Base-by-base conservation (phyloP, 2,329 filamentous ascomycete genomes). In the Pseudogymnoascus sp. region DNA sequence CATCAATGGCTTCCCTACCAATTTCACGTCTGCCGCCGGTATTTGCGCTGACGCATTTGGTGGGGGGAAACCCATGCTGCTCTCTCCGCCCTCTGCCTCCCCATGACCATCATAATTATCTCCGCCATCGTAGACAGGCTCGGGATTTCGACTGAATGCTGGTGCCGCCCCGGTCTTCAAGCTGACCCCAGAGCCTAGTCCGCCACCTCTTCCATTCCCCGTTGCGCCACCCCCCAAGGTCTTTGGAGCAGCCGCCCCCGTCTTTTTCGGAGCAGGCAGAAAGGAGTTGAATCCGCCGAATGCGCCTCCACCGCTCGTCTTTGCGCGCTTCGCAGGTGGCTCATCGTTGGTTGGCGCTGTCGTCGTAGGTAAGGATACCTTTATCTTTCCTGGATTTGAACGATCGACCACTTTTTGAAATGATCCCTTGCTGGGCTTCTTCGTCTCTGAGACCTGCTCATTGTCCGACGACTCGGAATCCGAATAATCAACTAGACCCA, bases 221-320 rank as follows among this genome's bases (percentile, higher is more conserved):
- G 8, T 60, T 38, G 59, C 34, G 59, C 68, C 69, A 53, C 66
- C 66, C 59, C 69, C 69, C 60, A 75, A 73, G 14, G 72, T 65
- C 67, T 77, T 73, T 61, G 74, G 77, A 14, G 77, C 71, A 66
- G 82, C 81, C 73, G 67, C 66, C 25, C 65, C 69, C 50, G 77
- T 69, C 64, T 81, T 79, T 72, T 96, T 97, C 3, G 93, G 93
- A 25, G 93, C 82, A 2, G 93, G 93, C 18, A 97, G 81, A 68
- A 96, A 86, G 1, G 91, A 87, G 73, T 93, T 95, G 78, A 97
- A 95, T 2, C 88, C 89, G 61, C 89, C 83, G 70, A 96, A 93
- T 4, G 83, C 82, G 18, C 50, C 50, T 28, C 87, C 85, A 21
- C 21, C 21, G 21, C 80, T 82, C 1, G 84, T 84, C 60, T 86